These are phyloP conservation scores for Pterocarpus santalinus DNA, from an alignment of 306 rosid species.

Conservation along the genomic window DNA sequence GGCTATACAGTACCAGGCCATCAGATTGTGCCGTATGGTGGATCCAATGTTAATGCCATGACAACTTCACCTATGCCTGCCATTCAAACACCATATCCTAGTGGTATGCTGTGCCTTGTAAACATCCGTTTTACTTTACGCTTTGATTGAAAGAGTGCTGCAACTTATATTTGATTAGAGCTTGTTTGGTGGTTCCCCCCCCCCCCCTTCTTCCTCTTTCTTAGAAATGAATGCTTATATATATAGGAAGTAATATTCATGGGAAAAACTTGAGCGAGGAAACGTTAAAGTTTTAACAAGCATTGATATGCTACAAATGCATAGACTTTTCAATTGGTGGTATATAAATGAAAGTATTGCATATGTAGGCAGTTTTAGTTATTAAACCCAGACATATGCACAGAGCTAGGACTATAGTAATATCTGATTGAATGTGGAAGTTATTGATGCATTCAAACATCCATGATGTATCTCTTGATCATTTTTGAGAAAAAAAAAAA, in stretches of 20 bases:
- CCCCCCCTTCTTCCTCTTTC: no score
- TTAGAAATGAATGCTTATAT: constrained; percentile 4
- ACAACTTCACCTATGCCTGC: constrained; percentile 81
- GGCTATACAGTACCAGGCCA: constrained; percentile 86
- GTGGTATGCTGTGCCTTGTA: constrained; percentile 58
- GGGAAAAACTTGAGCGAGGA: neutral
- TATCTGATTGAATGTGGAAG: constrained; percentile 3
- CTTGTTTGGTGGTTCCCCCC: neutral
- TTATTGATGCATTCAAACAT: constrained; percentile 9
- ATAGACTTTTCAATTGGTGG: constrained; percentile 18
- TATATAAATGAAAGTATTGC: constrained; percentile 16
- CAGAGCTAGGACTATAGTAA: constrained; percentile 7
- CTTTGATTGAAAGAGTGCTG: constrained; percentile 1
- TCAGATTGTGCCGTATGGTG: constrained; percentile 85
- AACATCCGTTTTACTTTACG: constrained; percentile 28
- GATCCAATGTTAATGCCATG: constrained; percentile 75
- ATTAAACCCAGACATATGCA: neutral
- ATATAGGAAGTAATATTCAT: neutral
- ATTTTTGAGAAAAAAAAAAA: neutral
- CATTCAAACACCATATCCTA: constrained; percentile 83
- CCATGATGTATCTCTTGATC: neutral
- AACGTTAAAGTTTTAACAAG: constrained; percentile 1
- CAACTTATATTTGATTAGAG: neutral
- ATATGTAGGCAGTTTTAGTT: constrained; percentile 3
- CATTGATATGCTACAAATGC: constrained; percentile 7